phyloP scores from a whole-genome alignment of 768 basidiomycete genomes.

The Pleurotus pulmonarius region DNA sequence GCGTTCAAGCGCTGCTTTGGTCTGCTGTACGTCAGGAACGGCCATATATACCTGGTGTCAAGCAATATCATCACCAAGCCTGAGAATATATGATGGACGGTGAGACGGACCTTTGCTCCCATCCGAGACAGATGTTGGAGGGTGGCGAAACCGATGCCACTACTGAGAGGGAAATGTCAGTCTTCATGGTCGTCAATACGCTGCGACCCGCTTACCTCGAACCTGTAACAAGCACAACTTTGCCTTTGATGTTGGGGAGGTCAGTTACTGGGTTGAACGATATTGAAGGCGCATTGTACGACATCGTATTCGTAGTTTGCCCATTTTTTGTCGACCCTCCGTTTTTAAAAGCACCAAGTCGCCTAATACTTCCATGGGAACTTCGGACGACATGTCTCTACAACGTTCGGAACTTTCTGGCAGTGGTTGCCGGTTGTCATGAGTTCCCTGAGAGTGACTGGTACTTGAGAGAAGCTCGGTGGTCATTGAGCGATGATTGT shows the following conservation, averaged over 20 bases:
- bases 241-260: slow-evolving; percentile 41
- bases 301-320: not conserved
- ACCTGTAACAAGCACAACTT: slow-evolving; percentile 46
- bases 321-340: no score
- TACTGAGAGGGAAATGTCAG: slow-evolving; percentile 16
- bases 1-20: slow-evolving; percentile 25
- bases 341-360: no score
- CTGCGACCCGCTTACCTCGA: slow-evolving; percentile 29
- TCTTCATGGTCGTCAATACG: no score
- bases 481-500: no score
- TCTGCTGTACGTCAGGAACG: slow-evolving; percentile 27
- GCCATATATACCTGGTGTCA: slow-evolving; percentile 22
- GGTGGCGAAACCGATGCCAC: slow-evolving; percentile 33
- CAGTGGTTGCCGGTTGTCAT: no score
- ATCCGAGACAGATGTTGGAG: slow-evolving; percentile 31
- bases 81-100: slow-evolving; percentile 7
- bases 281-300: not conserved
- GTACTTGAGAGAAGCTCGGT: no score
- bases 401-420: no score
- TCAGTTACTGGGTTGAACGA: slow-evolving; percentile 29
- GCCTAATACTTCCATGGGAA: no score
- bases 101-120: slow-evolving; percentile 35
- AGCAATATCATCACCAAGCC: not conserved
- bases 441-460: no score
- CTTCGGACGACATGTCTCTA: no score